These are phyloP conservation scores for Penicillium sp. DNA, from an alignment of 2,329 filamentous ascomycete genomes.

Conservation along the genomic window DNA sequence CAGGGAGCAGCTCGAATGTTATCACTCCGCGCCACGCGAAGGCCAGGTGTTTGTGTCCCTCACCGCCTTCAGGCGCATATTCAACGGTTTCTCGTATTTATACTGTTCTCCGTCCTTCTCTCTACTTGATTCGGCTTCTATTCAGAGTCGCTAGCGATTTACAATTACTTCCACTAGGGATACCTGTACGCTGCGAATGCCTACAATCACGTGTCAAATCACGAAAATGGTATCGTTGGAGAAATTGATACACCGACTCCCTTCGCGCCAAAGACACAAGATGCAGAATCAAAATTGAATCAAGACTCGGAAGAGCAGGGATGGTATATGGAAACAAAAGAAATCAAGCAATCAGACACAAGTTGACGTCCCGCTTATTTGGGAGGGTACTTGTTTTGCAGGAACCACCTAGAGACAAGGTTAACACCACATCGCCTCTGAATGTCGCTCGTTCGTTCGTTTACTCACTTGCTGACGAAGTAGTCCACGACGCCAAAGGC, in stretches of 20 bases:
- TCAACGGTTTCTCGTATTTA: background rate
- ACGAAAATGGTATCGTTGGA: conserved; percentile 14
- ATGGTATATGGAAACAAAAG: conserved; percentile 25
- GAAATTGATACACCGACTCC: conserved; percentile 14
- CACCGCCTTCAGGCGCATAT: conserved; percentile 32
- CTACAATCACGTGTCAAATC: background rate
- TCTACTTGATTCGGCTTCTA: background rate
- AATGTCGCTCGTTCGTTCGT: background rate
- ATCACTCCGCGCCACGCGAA: conserved; percentile 8
- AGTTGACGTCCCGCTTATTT: conserved; percentile 36
- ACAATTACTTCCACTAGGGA: background rate
- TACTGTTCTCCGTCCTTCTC: background rate
- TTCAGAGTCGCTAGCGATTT: background rate
- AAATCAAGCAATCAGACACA: conserved; percentile 6
- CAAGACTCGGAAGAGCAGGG: conserved; percentile 19
- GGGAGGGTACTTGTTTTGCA: conserved; percentile 52
- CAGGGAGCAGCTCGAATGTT: background rate
- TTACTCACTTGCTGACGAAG: conserved; percentile 49
- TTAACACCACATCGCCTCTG: conserved; percentile 14
- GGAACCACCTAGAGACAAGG: conserved; percentile 42
- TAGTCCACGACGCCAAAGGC: conserved; percentile 48
- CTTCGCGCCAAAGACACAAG: conserved; percentile 12
- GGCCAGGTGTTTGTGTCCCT: conserved; percentile 36
- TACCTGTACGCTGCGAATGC: background rate
- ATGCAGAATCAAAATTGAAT: conserved; percentile 9